Percentiles rank a stretch among this genome's conserved stretches.
Evolutionary conservation across 1,284 basidiomycete genomes (phyloP).

Genomic region (Mycena sp.): DNA sequence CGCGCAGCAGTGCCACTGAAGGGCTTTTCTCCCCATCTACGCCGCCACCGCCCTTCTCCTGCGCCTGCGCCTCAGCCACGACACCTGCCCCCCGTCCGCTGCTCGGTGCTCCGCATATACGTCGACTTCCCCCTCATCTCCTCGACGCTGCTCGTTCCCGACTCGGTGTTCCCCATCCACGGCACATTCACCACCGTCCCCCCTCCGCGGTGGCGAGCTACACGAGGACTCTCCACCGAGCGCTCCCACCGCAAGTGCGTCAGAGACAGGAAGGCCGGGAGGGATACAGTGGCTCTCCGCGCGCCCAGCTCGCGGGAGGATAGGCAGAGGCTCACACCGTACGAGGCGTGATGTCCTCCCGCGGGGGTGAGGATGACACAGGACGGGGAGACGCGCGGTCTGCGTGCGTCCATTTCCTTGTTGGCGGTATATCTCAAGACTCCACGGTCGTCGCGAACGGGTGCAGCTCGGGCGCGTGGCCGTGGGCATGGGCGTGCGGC

Average conservation of each 20-base stretch:
- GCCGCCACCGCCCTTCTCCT: neutral
- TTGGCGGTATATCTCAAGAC: neutral
- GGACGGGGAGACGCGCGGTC: neutral
- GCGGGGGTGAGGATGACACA: neutral
- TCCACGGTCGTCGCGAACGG: neutral
- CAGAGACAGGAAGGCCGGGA: neutral
- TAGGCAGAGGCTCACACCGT: too few species aligned
- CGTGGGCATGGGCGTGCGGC: neutral
- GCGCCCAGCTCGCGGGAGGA: too few species aligned
- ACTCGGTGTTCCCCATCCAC: neutral
- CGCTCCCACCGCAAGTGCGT: neutral
- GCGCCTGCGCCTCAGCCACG: neutral
- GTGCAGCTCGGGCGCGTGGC: neutral
- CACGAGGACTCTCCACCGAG: neutral
- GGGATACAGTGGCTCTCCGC: neutral
- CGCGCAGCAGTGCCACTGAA: neutral
- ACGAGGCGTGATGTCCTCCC: neutral
- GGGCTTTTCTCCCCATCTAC: too few species aligned
- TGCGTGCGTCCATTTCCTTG: conserved; percentile 1
- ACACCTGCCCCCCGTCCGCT: neutral
- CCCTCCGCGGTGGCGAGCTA: neutral
- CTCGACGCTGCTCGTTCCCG: too few species aligned
- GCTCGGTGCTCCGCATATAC: neutral
- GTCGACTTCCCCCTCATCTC: too few species aligned
- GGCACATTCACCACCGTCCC: neutral